Evolutionary conservation across 495 filamentous ascomycete genomes (phyloP).

Genomic region (Letharia lupina): DNA sequence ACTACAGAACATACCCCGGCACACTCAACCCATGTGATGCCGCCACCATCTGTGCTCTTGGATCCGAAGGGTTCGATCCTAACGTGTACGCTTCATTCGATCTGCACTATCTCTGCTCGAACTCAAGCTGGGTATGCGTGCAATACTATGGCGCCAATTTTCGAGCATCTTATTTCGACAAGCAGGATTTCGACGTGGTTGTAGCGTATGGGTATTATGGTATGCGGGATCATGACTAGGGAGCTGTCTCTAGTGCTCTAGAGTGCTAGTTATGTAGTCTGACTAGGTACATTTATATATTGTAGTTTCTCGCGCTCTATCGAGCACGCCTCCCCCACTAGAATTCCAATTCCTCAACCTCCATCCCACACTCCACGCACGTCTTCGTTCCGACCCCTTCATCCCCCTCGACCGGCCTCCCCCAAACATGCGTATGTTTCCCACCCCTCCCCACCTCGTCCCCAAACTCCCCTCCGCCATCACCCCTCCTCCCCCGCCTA

Average conservation of each 20-base stretch:
- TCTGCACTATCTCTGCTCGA: neutral
- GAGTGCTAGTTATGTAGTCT: neutral
- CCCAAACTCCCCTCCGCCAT: constrained; percentile 56
- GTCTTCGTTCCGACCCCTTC: constrained; percentile 76
- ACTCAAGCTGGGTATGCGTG: neutral
- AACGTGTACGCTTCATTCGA: neutral
- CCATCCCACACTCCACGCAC: constrained; percentile 87
- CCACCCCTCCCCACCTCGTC: constrained; percentile 57
- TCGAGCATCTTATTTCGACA: neutral
- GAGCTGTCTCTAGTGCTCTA: neutral
- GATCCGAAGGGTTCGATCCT: neutral
- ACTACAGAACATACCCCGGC: neutral
- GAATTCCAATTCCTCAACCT: constrained; percentile 92
- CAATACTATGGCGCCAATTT: neutral
- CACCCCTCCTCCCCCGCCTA: constrained; percentile 51
- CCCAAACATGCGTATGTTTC: constrained; percentile 92
- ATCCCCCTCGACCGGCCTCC: constrained; percentile 63
- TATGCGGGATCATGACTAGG: neutral
- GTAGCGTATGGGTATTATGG: neutral
- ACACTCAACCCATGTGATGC: neutral
- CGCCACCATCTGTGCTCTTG: neutral
- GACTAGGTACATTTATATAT: neutral
- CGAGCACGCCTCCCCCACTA: constrained; percentile 27
- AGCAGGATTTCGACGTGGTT: neutral
- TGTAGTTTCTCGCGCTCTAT: neutral